A percentile compares a stretch with the other conserved stretches of the same genome.
These are phyloP conservation scores for Phytophthora multivora DNA, from an alignment of 352 stramenopile species.

Conservation along the genomic window DNA sequence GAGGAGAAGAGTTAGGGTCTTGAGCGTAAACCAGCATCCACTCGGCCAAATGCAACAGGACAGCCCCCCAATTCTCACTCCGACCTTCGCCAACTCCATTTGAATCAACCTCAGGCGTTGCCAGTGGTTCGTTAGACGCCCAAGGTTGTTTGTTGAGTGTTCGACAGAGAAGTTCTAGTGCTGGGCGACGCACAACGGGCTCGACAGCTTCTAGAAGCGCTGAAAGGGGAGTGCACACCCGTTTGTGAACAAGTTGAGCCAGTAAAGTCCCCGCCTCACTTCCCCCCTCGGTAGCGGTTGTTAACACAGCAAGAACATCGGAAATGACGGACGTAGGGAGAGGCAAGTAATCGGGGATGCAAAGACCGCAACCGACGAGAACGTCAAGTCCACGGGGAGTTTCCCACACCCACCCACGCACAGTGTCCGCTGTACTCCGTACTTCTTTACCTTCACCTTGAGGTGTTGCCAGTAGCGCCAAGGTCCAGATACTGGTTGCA, in stretches of 20 bases:
- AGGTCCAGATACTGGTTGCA: conserved; percentile 45
- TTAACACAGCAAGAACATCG: conserved; percentile 52
- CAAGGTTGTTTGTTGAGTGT: conserved; percentile 36
- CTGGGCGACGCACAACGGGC: conserved; percentile 45
- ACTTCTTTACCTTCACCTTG: conserved; percentile 7
- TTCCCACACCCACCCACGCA: conserved; percentile 41
- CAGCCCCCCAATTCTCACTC: conserved; percentile 43
- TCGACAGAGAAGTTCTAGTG: conserved; percentile 50
- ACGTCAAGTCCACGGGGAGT: conserved; percentile 35
- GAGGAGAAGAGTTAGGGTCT: conserved; percentile 41
- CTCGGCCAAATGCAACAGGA: conserved; percentile 62
- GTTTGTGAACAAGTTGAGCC: conserved; percentile 37
- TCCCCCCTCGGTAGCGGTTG: conserved; percentile 21
- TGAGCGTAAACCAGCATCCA: conserved; percentile 76
- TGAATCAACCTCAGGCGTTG: background rate
- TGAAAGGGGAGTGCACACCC: conserved; percentile 47
- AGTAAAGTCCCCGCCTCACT: conserved; percentile 21
- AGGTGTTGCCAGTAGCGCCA: conserved; percentile 44
- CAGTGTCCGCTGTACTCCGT: conserved; percentile 7
- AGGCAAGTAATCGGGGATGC: conserved; percentile 33
- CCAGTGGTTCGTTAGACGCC: conserved; percentile 15
- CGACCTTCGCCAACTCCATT: background rate
- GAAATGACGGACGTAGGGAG: conserved; percentile 39
- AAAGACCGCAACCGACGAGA: conserved; percentile 44
- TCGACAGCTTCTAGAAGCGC: conserved; percentile 61